These are phyloP conservation scores for Volvariella surrecta DNA, from an alignment of 1,284 basidiomycete genomes.

Conservation along the genomic window DNA sequence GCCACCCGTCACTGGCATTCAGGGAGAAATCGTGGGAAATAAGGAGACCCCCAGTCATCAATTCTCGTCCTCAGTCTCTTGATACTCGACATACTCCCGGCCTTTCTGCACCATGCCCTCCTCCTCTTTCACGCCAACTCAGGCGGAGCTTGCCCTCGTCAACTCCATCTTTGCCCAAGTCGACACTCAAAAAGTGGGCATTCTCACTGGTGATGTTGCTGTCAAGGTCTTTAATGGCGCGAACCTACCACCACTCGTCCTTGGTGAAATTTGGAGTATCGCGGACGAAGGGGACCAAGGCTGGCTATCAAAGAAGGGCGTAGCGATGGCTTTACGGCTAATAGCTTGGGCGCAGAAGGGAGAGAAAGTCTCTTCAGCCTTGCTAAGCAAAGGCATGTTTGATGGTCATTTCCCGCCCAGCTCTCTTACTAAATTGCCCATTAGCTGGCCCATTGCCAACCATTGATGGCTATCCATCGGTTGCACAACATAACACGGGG, in stretches of 20 bases:
- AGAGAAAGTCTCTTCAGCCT: conserved; percentile 52
- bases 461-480: conserved; percentile 64
- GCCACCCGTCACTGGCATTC: too few species aligned
- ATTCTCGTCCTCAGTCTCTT: not conserved
- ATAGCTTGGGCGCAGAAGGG: conserved; percentile 93
- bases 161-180: conserved; percentile 60
- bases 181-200: conserved; percentile 71
- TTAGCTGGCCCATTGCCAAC: conserved; percentile 77
- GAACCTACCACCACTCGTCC: conserved; percentile 64
- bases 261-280: conserved; percentile 92
- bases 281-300: conserved; percentile 93
- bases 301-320: conserved; percentile 80
- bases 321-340: conserved; percentile 80
- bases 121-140: conserved; percentile 50
- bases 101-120: conserved; percentile 39
- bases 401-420: conserved; percentile 1
- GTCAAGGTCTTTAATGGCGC: conserved; percentile 76
- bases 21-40: not conserved
- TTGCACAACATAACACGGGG: conserved; percentile 38
- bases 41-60: not conserved
- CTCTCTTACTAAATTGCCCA: conserved; percentile 1
- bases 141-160: conserved; percentile 58
- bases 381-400: conserved; percentile 54
- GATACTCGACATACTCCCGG: conserved; percentile 5
- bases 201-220: conserved; percentile 80